Base-by-base conservation (phyloP, 2,329 filamentous ascomycete genomes). In the Hypoxylon rubiginosum region DNA sequence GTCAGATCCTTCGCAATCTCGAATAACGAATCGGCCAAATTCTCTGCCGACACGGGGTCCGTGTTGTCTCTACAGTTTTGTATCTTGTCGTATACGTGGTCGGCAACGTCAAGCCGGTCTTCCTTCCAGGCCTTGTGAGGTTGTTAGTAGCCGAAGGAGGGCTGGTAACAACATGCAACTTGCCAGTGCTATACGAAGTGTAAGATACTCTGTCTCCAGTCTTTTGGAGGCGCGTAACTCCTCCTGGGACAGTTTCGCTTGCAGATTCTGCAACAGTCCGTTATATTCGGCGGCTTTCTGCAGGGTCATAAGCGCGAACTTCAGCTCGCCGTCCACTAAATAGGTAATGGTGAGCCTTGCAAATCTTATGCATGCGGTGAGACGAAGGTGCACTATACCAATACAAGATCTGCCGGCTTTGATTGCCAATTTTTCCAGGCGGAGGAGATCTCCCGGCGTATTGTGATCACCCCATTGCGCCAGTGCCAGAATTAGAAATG, bases 21-120 rank as follows among this genome's bases (percentile, higher is more conserved):
- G 68, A 90, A 92, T 7, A 94, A 82, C 1, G 90, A 80, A 71
- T 93, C 90, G 3, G 89, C 85, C 46, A 94, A 79, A 39, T 81
- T 83, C 75, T 94, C 91, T 1, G 85, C 82, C 1, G 83, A 83
- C 1, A 78, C 67, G 0, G 84, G 77, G 46, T 89, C 84, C 1
- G 87, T 75, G 0, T 56, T 72, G 21, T 72, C 73, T 39, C 71
- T 77, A 9, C 79, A 76, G n/a, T 66, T 79, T 71, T 81, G 79
- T 1, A 88, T 79, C 71, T 92, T 92, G 36, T 78, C 79, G 77
- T 91, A 94, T 83, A 96, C 88, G 76, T 93, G 88, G 58, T 97
- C 92, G 28, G 92, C 92, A 51, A 94, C 86, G 62, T 95, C 91
- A 13, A 91, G 82, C 43, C 90, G 87, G 43, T 87, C 84, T 74